Evolutionary conservation across 495 filamentous ascomycete genomes (phyloP), one percentile per base, ranked within the genome.

Genomic region (Annulohypoxylon stygium): DNA sequence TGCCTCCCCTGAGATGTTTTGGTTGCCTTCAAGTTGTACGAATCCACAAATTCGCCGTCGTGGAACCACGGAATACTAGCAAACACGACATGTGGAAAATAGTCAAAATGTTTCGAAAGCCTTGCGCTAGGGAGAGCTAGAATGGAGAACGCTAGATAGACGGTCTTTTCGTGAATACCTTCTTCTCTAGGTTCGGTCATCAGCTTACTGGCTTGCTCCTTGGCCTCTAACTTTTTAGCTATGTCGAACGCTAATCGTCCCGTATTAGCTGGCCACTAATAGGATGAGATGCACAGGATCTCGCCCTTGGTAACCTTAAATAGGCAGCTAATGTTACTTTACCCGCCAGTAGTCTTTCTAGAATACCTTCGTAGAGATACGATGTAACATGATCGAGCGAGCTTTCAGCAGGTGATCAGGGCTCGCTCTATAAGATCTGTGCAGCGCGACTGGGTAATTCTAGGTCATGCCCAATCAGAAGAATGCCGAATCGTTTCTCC

Each of bases 101-200:
- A 45, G 1, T 14, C 2, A 26, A 23, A 53, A 53, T 23, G 12
- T 4, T 2, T 53, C 20, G 20, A 53, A 14, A 53, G 20, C 10
- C 43, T 10, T 50, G 12, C 18, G 39, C 20, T n/a, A 43, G 37
- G 25, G 14, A 16, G 30, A 26, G 37, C 36, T 45, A 47, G 45
- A 33, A 61, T 26, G 30, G 45, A 18, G n/a, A 5, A 20, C 62
- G 16, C 50, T 26, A n/a, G n/a, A n/a, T 33, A 33, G 12, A 14
- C 23, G 20, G 20, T 10, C 48, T 34, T 60, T 18, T 41, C 16
- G 45, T 58, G 12, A 54, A 58, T 70, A 74, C 72, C 67, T 75
- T 75, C 72, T 75, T 64, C 50, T 71, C 72, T 71, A 18, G 67
- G 67, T 71, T 51, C 63, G 62, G 58, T 47, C 63, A 41, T 23